Conservation (phyloP, 2,329 filamentous ascomycete species). For the Plenodomus tracheiphilus region DNA sequence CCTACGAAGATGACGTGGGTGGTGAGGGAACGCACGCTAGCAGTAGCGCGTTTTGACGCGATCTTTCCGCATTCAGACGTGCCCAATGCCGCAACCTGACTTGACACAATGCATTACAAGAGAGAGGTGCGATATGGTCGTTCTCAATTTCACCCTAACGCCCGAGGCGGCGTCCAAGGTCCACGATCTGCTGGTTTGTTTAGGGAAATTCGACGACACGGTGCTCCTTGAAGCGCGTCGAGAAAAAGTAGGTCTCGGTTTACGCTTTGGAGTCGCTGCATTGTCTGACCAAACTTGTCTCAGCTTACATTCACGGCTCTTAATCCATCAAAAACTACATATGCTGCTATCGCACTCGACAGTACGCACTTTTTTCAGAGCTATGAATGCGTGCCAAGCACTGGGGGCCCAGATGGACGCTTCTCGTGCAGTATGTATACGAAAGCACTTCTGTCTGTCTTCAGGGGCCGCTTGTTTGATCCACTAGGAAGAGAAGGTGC, state of each 20-base stretch:
- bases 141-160: conserved; percentile 70
- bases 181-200: conserved; percentile 73
- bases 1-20: neutral
- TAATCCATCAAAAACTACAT: conserved; percentile 80
- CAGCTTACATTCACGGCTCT: conserved; percentile 72
- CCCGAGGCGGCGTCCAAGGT: conserved; percentile 72
- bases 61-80: conserved; percentile 15
- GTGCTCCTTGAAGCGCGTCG: conserved; percentile 73
- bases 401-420: conserved; percentile 45
- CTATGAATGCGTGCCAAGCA: conserved; percentile 63
- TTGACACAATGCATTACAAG: conserved; percentile 15
- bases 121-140: conserved; percentile 43
- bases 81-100: conserved; percentile 1
- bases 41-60: conserved; percentile 25
- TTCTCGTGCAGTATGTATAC: conserved; percentile 79
- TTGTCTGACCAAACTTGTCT: conserved; percentile 19
- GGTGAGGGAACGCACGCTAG: neutral
- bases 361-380: conserved; percentile 71
- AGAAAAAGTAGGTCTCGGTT: conserved; percentile 59
- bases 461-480: conserved; percentile 69
- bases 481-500: conserved; percentile 67
- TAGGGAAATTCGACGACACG: conserved; percentile 78
- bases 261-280: conserved; percentile 12
- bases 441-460: conserved; percentile 70
- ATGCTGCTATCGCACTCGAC: conserved; percentile 71